These are phyloP conservation scores for Mucor racemosus DNA, from an alignment of 371 early-diverging fungal genomes.

Conservation along the genomic window DNA sequence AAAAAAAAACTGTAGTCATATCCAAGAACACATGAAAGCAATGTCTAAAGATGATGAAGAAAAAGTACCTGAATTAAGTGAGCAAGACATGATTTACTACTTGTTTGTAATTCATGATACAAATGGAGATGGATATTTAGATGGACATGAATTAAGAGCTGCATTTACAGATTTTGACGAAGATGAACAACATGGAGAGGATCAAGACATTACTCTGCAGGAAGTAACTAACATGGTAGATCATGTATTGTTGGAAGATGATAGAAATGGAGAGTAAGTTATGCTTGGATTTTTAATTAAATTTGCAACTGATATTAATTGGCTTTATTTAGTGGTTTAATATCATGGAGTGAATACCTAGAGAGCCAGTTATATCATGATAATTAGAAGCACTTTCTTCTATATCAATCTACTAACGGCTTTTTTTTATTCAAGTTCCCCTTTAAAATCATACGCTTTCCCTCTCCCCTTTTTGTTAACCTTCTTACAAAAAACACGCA, in stretches of 20 bases:
- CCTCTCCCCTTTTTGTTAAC: neutral
- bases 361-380: constrained; percentile 69
- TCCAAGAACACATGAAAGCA: constrained; percentile 41
- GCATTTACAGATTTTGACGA: constrained; percentile 57
- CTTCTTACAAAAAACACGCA: neutral
- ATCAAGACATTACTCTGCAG: constrained; percentile 30
- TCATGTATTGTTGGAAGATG: constrained; percentile 52
- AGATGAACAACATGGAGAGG: constrained; percentile 25
- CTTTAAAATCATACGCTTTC: neutral
- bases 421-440: neutral
- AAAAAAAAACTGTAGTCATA: constrained; percentile 36
- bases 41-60: constrained; percentile 26
- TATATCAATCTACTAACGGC: neutral
- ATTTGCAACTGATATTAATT: neutral
- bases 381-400: neutral
- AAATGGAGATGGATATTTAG: constrained; percentile 69
- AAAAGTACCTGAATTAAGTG: constrained; percentile 4
- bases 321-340: constrained; percentile 59
- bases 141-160: constrained; percentile 72
- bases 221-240: constrained; percentile 35
- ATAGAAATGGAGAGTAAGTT: constrained; percentile 61
- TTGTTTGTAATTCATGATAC: constrained; percentile 65
- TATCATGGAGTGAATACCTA: constrained; percentile 78
- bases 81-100: constrained; percentile 40
- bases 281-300: neutral